Base-by-base conservation (phyloP, 2,329 filamentous ascomycete species). In the Huntiella decipiens region DNA sequence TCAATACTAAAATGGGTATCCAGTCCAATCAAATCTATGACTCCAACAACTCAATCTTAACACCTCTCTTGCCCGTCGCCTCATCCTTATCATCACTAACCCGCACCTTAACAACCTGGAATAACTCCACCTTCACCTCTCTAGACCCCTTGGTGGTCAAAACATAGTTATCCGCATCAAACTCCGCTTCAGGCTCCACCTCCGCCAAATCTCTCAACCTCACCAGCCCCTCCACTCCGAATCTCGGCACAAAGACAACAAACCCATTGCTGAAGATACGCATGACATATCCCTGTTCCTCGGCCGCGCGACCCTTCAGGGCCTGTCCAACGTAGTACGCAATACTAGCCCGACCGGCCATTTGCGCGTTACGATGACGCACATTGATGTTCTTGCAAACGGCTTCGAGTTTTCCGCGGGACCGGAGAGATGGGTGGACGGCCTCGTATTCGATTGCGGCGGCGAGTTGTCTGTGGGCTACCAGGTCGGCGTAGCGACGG, bases 331-430 rank as follows among this genome's bases (percentile, higher is more conserved):
- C 91, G 59, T 96, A 98, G 66, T 96, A 98, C 55, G 94, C 87
- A 52, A 98, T 87, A 54, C 82, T 91, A 19, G 91, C 88, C 50
- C 91, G 78, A 33, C 88, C 88, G 2, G 91, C 91, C 63, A 93
- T 80, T 63, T 98, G 91, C 31, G 91, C 91, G 61, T 98, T 98
- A 57, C 91, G 84, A 62, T 98, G 91, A 5, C 91, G 79, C 48
- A 91, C 79, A 61, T 98, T 98, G 72, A 98, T 95, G 65, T 98
- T 98, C 62, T 86, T 87, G 72, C 91, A 96, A 17, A 98, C 84
- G 48, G 78, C 82, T 62, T 96, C 87, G 47, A 98, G 77, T 54
- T 86, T 84, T 53, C 77, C 76, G 52, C 85, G 80, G 54, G 80
- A 85, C 57, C 84, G 81, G 48, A 92, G 73, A 40, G 78, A 79